Base-by-base conservation (phyloP, 306 rosid species). In the Nissolia schottii region DNA sequence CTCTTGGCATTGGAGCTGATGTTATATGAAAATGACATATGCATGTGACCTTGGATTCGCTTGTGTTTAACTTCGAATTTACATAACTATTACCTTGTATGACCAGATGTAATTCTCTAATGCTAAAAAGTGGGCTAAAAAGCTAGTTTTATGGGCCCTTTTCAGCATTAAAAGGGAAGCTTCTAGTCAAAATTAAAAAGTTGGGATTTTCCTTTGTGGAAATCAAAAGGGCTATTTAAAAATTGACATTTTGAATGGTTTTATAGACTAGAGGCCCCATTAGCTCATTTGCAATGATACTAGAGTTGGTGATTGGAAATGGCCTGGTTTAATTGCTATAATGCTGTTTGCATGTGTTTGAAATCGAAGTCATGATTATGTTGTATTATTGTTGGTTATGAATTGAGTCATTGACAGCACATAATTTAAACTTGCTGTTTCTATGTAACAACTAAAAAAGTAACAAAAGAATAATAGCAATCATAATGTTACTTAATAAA, bases 11-110 rank as follows among this genome's bases (percentile, higher is more conserved):
- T n/a, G n/a, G n/a, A n/a, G n/a, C n/a, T n/a, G n/a, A n/a, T n/a
- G n/a, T n/a, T n/a, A n/a, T n/a, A n/a, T n/a, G n/a, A n/a, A n/a
- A n/a, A n/a, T n/a, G n/a, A n/a, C n/a, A n/a, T n/a, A n/a, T 45
- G 64, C 76, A 35, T 68, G 65, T 80, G 77, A 79, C 45, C 50
- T 79, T 80, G 80, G 74, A 80, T 75, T 54, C 77, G 23, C 34
- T 61, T 32, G 28, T 35, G 62, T 66, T 72, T 31, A 37, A 50
- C 34, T 3, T 45, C 76, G 56, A 31, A 38, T 35, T 64, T 58
- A 54, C 56, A 56, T 25, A 5, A 24, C 35, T n/a, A n/a, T n/a
- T n/a, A n/a, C n/a, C n/a, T 74, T 58, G 16, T 10, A 74, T 63
- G 54, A 49, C 43, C 18, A 16, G 2, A 70, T 53, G 49, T 58